Evolutionary conservation across 129 eudicot species (phyloP), one percentile per base, ranked within the genome.

Genomic region (Lactuca saligna): DNA sequence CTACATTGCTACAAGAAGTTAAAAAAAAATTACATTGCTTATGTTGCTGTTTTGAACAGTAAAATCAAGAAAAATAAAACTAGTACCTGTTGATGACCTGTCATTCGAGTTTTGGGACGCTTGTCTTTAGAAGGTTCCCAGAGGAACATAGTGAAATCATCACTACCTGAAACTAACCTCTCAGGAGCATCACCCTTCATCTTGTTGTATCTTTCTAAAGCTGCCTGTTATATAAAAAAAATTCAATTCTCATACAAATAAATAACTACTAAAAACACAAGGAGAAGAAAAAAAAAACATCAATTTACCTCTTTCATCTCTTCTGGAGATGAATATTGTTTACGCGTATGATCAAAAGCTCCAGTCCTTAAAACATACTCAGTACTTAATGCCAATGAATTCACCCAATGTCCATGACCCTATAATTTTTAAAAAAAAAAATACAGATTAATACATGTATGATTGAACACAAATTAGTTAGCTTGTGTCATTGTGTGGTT

Each of bases 321-420:
- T 72, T 87, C 89, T 54, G 96, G 91, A 66, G 97, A 91, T 64
- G 96, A 73, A 86, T 65, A 88, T 3, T 82, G 87, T 79, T 82
- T 91, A 56, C 62, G 80, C 7, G 97, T 88, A 74, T 91, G 96
- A 79, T 91, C 97, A 86, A 81, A 91, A 56, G 96, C 97, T 63
- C 97, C 97, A 20, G 96, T 88, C 14, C 97, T 81, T 64, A 91
- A 94, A 75, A 91, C 96, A 67, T 91, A 91, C 60, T 91, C 96
- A 29, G 97, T 91, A 73, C 97, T 91, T 81, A 91, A 77, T 76
- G 97, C 97, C 71, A 91, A 76, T 7, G 96, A 78, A 79, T 91
- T 91, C 54, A 91, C 97, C 97, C 97, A 91, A 84, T 91, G 97
- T 46, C 96, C 97, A 68, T 92, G 98, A 61, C 98, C 98, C 98